phyloP scores from a whole-genome alignment of 257 asterid genomes.

The Solanum etuberosum region DNA sequence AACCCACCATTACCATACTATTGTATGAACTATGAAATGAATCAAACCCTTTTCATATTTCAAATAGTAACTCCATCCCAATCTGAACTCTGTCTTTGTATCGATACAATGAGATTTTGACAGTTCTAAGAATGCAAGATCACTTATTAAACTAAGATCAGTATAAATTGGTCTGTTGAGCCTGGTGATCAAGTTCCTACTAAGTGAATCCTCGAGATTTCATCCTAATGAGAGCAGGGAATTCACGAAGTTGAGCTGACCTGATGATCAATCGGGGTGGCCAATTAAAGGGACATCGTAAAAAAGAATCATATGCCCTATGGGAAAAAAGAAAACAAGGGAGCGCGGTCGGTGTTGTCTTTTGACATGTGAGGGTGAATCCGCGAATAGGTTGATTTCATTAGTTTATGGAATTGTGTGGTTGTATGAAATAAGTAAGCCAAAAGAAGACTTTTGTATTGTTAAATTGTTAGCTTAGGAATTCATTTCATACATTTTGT shows the following conservation, averaged over 20 bases:
- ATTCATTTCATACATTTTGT: background rate
- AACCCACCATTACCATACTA: background rate
- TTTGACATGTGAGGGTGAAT: background rate
- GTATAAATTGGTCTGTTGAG: background rate
- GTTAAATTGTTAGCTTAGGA: background rate
- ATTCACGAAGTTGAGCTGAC: background rate
- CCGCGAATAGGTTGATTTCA: background rate
- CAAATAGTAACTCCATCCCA: background rate
- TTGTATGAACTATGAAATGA: background rate
- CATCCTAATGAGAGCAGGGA: background rate
- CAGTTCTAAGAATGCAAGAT: background rate
- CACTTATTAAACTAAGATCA: background rate
- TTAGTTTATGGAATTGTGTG: background rate
- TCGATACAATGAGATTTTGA: background rate
- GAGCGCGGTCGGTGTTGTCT: background rate
- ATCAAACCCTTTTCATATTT: background rate
- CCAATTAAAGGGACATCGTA: background rate
- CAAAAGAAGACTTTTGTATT: background rate
- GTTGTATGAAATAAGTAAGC: background rate
- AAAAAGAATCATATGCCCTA: background rate
- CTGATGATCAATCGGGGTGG: background rate
- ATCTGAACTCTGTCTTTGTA: background rate
- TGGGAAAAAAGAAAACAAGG: background rate
- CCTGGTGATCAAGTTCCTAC: background rate
- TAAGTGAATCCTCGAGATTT: background rate